A percentile compares a stretch with the other conserved stretches of the same genome.
These are phyloP conservation scores for Malus hybrid DNA, from an alignment of 331 rosid genomes.

Conservation along the genomic window DNA sequence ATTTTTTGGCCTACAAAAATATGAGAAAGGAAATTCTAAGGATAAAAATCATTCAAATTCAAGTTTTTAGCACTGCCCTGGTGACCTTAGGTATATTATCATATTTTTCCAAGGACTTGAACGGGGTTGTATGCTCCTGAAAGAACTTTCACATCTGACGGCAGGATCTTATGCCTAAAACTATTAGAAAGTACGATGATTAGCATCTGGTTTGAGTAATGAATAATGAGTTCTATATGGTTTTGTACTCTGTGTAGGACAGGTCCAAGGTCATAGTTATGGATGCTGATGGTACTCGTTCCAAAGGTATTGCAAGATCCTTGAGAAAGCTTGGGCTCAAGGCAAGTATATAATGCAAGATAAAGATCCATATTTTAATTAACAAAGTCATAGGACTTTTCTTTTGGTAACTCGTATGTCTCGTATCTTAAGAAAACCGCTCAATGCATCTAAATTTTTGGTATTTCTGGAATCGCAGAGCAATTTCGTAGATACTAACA, in stretches of 20 bases:
- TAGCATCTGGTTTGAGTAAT: slow-evolving; percentile 29
- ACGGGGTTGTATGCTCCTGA: not conserved
- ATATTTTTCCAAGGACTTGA: not conserved
- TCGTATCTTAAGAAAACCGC: not conserved
- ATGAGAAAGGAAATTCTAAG: not conserved
- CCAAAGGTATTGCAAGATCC: slow-evolving; percentile 86
- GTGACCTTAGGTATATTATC: not conserved
- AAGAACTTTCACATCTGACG: not conserved
- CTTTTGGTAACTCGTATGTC: not conserved
- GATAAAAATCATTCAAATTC: not conserved
- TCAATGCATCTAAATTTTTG: not conserved
- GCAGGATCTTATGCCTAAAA: not conserved
- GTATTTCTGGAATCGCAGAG: not conserved
- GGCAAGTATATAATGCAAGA: slow-evolving; percentile 36
- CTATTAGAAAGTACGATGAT: not conserved
- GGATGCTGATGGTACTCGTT: slow-evolving; percentile 78
- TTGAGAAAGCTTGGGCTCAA: slow-evolving; percentile 78
- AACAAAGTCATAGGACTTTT: not conserved
- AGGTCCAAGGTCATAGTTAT: slow-evolving; percentile 83
- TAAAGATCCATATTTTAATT: not conserved
- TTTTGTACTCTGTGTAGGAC: slow-evolving; percentile 74
- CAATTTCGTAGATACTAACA: not conserved
- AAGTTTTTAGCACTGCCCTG: not conserved
- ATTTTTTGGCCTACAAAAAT: not conserved
- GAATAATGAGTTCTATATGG: slow-evolving; percentile 39